Evolutionary conservation across 441 rosid species (phyloP).

Genomic region (Syzygium malaccense): DNA sequence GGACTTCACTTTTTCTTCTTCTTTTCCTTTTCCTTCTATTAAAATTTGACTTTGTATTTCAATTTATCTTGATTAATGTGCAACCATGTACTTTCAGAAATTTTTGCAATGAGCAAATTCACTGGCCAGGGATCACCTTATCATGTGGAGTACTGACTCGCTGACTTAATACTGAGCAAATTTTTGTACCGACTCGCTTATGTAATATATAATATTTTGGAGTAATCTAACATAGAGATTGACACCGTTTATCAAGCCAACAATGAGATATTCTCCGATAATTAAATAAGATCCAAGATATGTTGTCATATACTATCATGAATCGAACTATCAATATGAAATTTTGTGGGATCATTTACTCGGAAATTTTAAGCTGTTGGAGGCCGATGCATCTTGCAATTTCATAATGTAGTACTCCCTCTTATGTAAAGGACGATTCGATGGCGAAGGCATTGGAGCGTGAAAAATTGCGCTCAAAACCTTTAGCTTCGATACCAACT

Average conservation of each 20-base stretch:
- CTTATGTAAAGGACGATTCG: neutral
- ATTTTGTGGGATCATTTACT: neutral
- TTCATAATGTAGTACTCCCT: neutral
- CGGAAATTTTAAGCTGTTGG: neutral
- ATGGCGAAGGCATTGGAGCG: neutral
- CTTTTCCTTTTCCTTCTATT: neutral
- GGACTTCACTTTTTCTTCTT: neutral
- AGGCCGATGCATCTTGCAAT: neutral
- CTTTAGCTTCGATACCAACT: neutral
- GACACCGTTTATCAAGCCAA: neutral
- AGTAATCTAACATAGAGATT: neutral
- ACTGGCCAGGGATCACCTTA: neutral
- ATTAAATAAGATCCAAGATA: neutral
- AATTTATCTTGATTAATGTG: neutral
- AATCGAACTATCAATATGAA: accelerated
- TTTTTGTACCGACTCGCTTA: neutral
- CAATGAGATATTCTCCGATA: neutral
- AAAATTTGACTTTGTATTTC: neutral
- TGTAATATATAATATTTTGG: neutral
- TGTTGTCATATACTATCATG: accelerated
- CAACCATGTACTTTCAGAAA: neutral
- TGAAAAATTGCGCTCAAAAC: neutral
- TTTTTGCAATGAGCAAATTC: too few species aligned
- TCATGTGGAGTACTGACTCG: too few species aligned
- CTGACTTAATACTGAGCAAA: too few species aligned